A percentile compares a stretch with the other conserved stretches of the same genome.
Conservation (phyloP, 2,329 filamentous ascomycete genomes). For the Scedosporium apiospermum region DNA sequence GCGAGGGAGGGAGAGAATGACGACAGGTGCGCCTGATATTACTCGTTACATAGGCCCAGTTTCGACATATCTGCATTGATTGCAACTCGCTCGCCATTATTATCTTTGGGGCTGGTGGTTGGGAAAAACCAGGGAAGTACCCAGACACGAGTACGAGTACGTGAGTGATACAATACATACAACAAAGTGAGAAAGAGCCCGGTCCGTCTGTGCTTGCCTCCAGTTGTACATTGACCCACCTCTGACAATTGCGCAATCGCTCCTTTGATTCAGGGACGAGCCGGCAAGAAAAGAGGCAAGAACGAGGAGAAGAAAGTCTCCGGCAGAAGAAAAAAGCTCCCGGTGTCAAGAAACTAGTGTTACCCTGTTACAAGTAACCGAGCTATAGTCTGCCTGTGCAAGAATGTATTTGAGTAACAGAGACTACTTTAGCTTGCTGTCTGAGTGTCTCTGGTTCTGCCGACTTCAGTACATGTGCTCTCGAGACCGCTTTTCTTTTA, state of each 20-base stretch:
- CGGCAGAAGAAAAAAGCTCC: neutral
- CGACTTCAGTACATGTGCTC: neutral
- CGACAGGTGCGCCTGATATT: neutral
- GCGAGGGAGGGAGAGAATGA: neutral
- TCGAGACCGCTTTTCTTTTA: neutral
- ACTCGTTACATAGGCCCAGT: neutral
- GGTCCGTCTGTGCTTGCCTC: neutral
- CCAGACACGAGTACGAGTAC: neutral
- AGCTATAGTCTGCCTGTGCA: neutral
- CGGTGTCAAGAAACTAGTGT: neutral
- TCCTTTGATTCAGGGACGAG: neutral
- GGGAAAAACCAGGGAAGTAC: neutral
- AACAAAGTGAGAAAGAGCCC: neutral
- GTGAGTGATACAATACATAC: neutral
- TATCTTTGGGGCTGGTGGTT: neutral
- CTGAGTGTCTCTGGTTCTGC: neutral
- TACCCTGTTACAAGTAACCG: neutral
- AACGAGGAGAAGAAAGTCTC: neutral
- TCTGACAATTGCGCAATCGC: conserved; percentile 1
- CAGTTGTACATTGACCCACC: neutral
- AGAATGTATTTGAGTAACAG: neutral
- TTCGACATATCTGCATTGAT: neutral
- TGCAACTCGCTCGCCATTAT: neutral
- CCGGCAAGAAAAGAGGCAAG: neutral
- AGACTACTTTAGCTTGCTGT: neutral